Percentiles rank a stretch among this genome's conserved stretches.
phyloP scores from a whole-genome alignment of 257 asterid genomes.

The Solanum habrochaites region DNA sequence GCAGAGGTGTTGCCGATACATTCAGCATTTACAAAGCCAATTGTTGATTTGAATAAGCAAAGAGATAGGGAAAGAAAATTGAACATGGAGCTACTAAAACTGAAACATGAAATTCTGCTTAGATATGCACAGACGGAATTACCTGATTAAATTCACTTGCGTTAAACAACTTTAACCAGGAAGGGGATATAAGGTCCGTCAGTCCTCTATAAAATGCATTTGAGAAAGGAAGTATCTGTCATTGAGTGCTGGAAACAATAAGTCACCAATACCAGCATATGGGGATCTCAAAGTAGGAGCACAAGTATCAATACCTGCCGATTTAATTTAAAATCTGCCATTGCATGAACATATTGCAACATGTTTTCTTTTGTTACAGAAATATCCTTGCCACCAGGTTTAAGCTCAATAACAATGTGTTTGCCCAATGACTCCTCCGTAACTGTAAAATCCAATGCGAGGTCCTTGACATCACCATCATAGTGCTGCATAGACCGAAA shows the following conservation, averaged over 20 bases:
- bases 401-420: constrained; percentile 67
- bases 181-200: constrained; percentile 85
- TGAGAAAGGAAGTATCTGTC: constrained; percentile 89
- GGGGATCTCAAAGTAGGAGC: not conserved
- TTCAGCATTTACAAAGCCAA: not conserved
- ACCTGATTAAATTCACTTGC: constrained; percentile 98
- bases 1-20: not conserved
- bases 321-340: constrained; percentile 95
- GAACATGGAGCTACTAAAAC: not conserved
- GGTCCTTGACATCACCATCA: constrained; percentile 78
- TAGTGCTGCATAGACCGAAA: constrained; percentile 51
- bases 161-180: constrained; percentile 91
- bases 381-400: constrained; percentile 85
- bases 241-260: constrained; percentile 13
- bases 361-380: constrained; percentile 81
- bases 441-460: constrained; percentile 84
- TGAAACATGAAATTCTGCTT: not conserved
- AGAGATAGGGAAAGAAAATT: not conserved
- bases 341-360: constrained; percentile 91
- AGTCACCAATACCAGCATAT: constrained; percentile 16
- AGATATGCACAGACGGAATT: constrained; percentile 2
- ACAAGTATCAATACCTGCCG: constrained; percentile 53
- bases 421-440: constrained; percentile 85
- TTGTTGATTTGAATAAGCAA: not conserved
- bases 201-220: constrained; percentile 93